Evolutionary conservation across 2,329 filamentous ascomycete genomes (phyloP).

Genomic region (Sporothrix sp.): DNA sequence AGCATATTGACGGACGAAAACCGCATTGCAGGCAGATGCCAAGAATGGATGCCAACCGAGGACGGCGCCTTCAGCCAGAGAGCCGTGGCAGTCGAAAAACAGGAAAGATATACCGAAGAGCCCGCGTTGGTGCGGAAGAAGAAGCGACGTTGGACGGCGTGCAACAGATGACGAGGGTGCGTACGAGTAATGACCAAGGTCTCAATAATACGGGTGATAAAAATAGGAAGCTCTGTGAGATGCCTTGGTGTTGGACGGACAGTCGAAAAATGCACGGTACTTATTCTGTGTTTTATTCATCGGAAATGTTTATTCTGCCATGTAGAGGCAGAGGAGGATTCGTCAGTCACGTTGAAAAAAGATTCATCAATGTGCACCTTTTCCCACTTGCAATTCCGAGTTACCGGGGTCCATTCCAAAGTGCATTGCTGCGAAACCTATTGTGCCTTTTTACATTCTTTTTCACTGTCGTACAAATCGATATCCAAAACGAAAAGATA

Average conservation of each 20-base stretch:
- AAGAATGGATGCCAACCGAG: no score
- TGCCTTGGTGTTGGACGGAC: no score
- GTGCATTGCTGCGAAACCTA: not conserved
- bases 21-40: no score
- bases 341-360: not conserved
- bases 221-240: not conserved
- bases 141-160: not conserved
- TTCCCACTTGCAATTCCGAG: no score
- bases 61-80: no score
- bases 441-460: not conserved
- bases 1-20: no score
- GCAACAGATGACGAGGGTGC: not conserved
- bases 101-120: constrained; percentile 1
- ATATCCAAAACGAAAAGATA: not conserved
- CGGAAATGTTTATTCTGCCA: no score
- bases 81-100: no score
- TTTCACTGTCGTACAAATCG: not conserved
- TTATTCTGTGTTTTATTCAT: not conserved
- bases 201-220: no score
- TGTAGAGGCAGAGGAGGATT: not conserved
- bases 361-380: not conserved
- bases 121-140: not conserved
- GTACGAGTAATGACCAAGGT: not conserved
- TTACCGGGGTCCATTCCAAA: not conserved
- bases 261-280: no score